A percentile compares a stretch with the other conserved stretches of the same genome.
phyloP scores from a whole-genome alignment of 2,329 filamentous ascomycete species.

The Arthroderma uncinatum region DNA sequence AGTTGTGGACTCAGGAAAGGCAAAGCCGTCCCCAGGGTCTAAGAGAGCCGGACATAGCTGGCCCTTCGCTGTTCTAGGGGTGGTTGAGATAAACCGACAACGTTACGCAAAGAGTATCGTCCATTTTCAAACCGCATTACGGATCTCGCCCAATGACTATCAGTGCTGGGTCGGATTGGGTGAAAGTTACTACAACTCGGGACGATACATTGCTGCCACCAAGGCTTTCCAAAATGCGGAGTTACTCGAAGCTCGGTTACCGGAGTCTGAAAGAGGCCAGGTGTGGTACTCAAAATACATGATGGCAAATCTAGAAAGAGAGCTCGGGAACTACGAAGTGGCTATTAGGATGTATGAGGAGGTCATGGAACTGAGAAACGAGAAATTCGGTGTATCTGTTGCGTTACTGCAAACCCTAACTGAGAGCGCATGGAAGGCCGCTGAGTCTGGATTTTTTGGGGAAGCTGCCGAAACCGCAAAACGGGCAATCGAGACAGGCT shows the following conservation, averaged over 20 bases:
- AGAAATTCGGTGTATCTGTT: conserved; percentile 77
- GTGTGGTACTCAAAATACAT: conserved; percentile 96
- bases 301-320: conserved; percentile 86
- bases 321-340: conserved; percentile 79
- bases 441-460: conserved; percentile 78
- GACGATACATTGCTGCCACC: conserved; percentile 83
- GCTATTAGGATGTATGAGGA: conserved; percentile 65
- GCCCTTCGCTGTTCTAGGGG: conserved; percentile 87
- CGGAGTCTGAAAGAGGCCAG: conserved; percentile 50
- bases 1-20: conserved; percentile 88
- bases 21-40: conserved; percentile 78
- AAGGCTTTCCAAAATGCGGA: conserved; percentile 83
- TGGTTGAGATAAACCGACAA: conserved; percentile 88
- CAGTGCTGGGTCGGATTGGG: conserved; percentile 93
- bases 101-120: conserved; percentile 81
- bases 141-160: conserved; percentile 76
- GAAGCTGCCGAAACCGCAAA: conserved; percentile 62
- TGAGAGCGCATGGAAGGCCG: conserved; percentile 63
- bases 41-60: conserved; percentile 89
- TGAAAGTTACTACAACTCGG: conserved; percentile 94
- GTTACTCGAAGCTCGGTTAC: conserved; percentile 52
- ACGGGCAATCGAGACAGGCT: conserved; percentile 58
- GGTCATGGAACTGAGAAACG: conserved; percentile 56
- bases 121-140: conserved; percentile 79
- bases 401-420: conserved; percentile 79